These are phyloP conservation scores for Metrosideros polymorpha DNA, from an alignment of 441 rosid species.

Conservation along the genomic window DNA sequence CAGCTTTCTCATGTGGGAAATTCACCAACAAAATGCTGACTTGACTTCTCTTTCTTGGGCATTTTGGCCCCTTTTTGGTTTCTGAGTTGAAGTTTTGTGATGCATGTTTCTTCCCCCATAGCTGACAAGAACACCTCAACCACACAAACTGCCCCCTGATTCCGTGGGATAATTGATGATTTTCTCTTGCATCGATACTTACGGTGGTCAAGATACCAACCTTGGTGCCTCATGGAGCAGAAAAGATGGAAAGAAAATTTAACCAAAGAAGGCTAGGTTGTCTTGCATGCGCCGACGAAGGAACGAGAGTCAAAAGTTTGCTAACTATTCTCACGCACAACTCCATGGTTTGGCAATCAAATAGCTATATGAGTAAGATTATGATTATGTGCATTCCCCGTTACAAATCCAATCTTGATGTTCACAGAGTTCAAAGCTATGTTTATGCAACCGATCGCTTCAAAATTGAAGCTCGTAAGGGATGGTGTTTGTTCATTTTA, in stretches of 20 bases:
- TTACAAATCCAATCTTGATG: background rate
- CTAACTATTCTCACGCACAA: background rate
- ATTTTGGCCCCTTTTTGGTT: background rate
- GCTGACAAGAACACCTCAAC: background rate
- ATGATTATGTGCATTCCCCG: accelerated
- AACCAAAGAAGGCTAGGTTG: background rate
- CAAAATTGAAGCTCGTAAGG: background rate
- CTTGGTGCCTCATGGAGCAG: background rate
- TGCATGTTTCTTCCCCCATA: background rate
- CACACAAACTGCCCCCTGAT: background rate
- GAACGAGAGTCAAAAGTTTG: background rate
- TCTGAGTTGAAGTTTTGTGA: background rate
- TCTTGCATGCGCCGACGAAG: background rate
- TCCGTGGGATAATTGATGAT: background rate
- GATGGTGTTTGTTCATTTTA: background rate
- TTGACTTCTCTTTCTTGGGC: background rate
- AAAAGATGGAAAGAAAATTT: background rate
- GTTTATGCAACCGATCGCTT: background rate
- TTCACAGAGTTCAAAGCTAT: background rate
- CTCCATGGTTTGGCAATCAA: background rate
- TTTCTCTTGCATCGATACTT: background rate
- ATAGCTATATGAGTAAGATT: background rate
- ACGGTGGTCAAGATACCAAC: background rate
- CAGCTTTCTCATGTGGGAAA: background rate
- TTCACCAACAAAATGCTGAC: background rate